Percentiles rank a stretch among this genome's conserved stretches.
Conservation (phyloP, 352 stramenopile genomes). For the Pythium folliculosum region DNA sequence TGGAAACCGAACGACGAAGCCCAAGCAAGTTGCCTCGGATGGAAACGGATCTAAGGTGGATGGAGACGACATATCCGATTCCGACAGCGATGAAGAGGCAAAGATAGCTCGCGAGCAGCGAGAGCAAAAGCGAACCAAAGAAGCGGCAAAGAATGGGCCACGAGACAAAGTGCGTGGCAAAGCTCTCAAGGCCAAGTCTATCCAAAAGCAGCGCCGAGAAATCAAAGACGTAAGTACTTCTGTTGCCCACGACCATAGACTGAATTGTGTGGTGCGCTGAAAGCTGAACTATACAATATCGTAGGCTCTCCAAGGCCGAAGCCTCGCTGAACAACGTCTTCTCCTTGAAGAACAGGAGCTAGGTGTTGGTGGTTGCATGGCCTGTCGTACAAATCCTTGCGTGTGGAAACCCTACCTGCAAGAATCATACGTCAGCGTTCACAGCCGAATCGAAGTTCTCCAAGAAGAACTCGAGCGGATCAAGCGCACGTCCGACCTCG, state of each 20-base stretch:
- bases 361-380: constrained; percentile 75
- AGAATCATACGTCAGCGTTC: constrained; percentile 51
- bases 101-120: constrained; percentile 55
- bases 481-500: constrained; percentile 54
- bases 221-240: constrained; percentile 55
- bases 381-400: constrained; percentile 75
- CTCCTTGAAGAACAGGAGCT: constrained; percentile 72
- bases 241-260: too few species aligned
- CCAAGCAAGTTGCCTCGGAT: not conserved
- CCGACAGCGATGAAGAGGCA: constrained; percentile 75
- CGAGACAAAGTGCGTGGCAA: constrained; percentile 53
- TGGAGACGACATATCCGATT: constrained; percentile 43
- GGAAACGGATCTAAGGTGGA: not conserved
- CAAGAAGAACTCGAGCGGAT: constrained; percentile 72
- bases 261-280: not conserved
- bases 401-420: constrained; percentile 63
- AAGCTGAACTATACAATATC: constrained; percentile 6
- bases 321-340: constrained; percentile 63
- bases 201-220: constrained; percentile 73
- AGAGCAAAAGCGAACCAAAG: constrained; percentile 35
- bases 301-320: constrained; percentile 46
- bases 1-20: not conserved
- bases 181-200: constrained; percentile 51
- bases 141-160: constrained; percentile 32
- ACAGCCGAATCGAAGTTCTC: constrained; percentile 60